Evolutionary conservation across 2,329 filamentous ascomycete species (phyloP).

Genomic region (Cryphonectria radicalis): DNA sequence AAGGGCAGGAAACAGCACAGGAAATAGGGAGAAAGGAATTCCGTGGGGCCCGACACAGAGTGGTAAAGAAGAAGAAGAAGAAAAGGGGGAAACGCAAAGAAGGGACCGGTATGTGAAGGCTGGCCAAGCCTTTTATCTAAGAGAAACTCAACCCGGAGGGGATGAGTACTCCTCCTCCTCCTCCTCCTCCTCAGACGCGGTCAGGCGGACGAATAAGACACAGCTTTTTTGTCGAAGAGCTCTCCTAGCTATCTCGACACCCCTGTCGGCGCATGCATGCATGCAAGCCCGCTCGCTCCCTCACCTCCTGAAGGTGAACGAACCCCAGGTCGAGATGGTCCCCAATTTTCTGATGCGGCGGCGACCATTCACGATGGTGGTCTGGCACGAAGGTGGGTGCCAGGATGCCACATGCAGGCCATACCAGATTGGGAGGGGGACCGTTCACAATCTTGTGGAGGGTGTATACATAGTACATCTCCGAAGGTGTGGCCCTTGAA

Average conservation of each 20-base stretch:
- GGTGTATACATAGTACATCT: not conserved
- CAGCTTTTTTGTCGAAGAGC: conserved; percentile 1
- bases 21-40: not conserved
- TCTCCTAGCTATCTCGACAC: not conserved
- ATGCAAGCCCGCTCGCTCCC: not conserved
- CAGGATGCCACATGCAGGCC: conserved; percentile 13
- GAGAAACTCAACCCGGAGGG: not conserved
- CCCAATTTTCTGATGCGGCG: conserved; percentile 13
- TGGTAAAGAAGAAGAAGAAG: not conserved
- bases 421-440: conserved; percentile 8
- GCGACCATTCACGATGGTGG: conserved; percentile 6
- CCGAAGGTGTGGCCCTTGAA: not conserved
- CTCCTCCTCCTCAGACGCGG: not conserved
- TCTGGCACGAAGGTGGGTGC: conserved; percentile 7
- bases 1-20: not conserved
- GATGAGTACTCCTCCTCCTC: not conserved
- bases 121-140: conserved; percentile 21
- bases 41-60: not conserved
- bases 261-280: conserved; percentile 4
- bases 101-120: not conserved
- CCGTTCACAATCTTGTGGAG: not conserved
- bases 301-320: not conserved
- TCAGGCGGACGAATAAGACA: not conserved
- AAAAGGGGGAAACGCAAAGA: not conserved
- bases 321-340: not conserved